phyloP scores from a whole-genome alignment of 73 alveolate genomes.

The Uronychia setigera region DNA sequence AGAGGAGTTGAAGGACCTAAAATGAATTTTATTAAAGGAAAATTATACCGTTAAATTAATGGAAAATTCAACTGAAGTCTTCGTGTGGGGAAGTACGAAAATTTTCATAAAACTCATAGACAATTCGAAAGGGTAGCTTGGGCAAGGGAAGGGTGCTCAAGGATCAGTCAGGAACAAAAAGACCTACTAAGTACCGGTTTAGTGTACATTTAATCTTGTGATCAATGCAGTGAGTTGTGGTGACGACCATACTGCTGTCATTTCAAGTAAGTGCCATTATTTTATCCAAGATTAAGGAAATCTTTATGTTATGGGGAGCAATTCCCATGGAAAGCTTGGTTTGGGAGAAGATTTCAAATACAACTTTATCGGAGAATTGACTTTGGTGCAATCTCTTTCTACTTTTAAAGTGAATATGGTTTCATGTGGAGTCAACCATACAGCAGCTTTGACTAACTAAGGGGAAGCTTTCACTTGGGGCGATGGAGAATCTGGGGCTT shows the following conservation, averaged over 20 bases:
- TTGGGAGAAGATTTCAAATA: conserved; percentile 23
- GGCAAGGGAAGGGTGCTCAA: conserved; percentile 4
- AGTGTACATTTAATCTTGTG: conserved; percentile 29
- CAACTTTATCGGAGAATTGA: conserved; percentile 27
- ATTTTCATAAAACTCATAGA: not conserved
- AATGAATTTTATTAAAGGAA: not conserved
- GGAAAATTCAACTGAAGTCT: not conserved
- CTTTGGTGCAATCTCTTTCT: conserved; percentile 38
- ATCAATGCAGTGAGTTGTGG: conserved; percentile 35
- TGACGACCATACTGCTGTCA: conserved; percentile 36
- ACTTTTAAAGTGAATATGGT: conserved; percentile 60
- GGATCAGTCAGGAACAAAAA: conserved; percentile 5
- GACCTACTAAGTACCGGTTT: conserved; percentile 6
- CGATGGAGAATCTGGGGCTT: conserved; percentile 57
- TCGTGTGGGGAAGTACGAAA: not conserved
- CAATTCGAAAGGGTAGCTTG: conserved; percentile 36
- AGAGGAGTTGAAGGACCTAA: not conserved
- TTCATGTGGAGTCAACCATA: conserved; percentile 85
- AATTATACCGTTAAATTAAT: not conserved
- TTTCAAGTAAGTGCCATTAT: not conserved
- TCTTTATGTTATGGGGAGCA: conserved; percentile 65
- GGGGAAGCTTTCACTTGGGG: conserved; percentile 89
- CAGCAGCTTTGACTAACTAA: conserved; percentile 76
- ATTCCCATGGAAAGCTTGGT: conserved; percentile 53
- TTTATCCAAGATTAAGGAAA: conserved; percentile 37